Evolutionary conservation across 345 rosid genomes (phyloP).

Genomic region (Syzygium grande): DNA sequence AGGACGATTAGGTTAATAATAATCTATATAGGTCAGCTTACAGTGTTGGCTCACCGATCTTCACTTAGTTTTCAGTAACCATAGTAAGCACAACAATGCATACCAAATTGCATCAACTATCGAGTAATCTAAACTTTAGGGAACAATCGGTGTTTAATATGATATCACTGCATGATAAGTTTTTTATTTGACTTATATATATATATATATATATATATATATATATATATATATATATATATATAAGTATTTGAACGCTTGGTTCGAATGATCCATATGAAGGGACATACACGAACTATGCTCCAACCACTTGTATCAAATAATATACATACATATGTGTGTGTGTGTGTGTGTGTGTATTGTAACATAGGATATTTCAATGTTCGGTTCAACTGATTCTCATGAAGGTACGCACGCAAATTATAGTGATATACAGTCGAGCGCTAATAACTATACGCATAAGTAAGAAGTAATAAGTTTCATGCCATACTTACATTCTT

Average conservation of each 20-base stretch:
- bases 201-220: neutral
- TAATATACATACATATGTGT: too few relatives aligned
- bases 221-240: neutral
- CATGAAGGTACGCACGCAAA: neutral
- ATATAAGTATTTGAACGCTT: neutral
- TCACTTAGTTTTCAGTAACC: neutral
- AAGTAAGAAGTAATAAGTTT: neutral
- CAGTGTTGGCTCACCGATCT: neutral
- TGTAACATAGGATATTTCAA: neutral
- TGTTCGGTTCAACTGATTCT: neutral
- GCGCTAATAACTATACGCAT: neutral
- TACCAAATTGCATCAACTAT: neutral
- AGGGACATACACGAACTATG: neutral
- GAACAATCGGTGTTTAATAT: neutral
- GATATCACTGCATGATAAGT: neutral
- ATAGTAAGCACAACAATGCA: neutral
- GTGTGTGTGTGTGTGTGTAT: neutral
- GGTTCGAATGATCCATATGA: neutral
- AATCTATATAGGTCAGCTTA: neutral
- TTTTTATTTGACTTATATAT: neutral
- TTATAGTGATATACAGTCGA: neutral
- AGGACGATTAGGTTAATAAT: neutral
- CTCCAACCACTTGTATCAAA: neutral
- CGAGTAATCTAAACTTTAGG: neutral
- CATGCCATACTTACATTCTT: neutral